Evolutionary conservation across 768 basidiomycete species (phyloP).

Genomic region (Phaeotremella skinneri): DNA sequence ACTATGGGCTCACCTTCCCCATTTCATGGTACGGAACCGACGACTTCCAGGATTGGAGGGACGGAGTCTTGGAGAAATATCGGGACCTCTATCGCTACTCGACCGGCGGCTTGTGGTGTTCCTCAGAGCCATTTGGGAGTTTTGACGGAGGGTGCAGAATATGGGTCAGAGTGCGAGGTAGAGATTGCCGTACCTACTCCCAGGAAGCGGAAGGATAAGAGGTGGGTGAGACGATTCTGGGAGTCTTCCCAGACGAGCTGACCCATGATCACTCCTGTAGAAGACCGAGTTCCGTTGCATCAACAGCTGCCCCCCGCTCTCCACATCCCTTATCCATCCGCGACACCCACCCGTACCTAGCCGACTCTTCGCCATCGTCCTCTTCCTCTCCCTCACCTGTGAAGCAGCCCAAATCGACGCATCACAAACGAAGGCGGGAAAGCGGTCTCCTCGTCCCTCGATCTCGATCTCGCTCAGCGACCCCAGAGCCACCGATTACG

Average conservation of each 20-base stretch:
- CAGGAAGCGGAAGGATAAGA: background rate
- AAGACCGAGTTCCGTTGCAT: conserved; percentile 3
- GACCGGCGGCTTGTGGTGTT: conserved; percentile 15
- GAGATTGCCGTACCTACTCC: conserved; percentile 1
- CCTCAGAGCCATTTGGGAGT: conserved; percentile 13
- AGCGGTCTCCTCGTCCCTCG: conserved; percentile 18
- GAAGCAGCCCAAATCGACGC: conserved; percentile 6
- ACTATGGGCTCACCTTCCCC: background rate
- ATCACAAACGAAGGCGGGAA: conserved; percentile 16
- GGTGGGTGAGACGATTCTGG: conserved; percentile 8
- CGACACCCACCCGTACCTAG: background rate
- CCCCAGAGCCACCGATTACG: background rate
- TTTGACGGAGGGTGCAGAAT: conserved; percentile 22
- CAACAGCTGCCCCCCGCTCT: conserved; percentile 17
- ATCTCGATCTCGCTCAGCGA: conserved; percentile 1
- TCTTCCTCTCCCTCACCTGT: conserved; percentile 12
- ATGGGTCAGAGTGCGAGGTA: conserved; percentile 14
- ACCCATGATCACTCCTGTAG: background rate
- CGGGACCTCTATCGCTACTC: conserved; percentile 18
- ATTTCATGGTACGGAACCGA: background rate
- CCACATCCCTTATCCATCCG: conserved; percentile 4
- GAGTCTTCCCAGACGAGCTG: background rate
- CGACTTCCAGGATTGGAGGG: background rate
- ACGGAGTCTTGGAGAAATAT: background rate
- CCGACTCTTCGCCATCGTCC: conserved; percentile 4